Conservation (phyloP, 768 basidiomycete species). For the Panaeolus cyanescens region DNA sequence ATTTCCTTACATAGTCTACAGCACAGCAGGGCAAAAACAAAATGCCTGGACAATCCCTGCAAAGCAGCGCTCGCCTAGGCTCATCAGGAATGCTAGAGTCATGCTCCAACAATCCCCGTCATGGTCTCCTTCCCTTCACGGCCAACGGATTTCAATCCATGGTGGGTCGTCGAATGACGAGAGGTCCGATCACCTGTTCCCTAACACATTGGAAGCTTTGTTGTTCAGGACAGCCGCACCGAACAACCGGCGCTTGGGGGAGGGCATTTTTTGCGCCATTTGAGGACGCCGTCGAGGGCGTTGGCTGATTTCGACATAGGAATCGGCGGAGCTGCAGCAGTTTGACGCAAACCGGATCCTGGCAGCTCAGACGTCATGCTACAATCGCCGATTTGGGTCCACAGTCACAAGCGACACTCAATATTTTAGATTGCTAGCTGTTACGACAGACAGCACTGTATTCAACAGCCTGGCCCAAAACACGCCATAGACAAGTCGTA, state of each 20-base stretch:
- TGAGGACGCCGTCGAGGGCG: background rate
- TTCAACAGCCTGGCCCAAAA: background rate
- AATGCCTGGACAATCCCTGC: background rate
- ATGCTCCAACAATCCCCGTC: conserved; percentile 1
- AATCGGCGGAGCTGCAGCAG: background rate
- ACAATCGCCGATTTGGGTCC: conserved; percentile 1
- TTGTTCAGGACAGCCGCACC: background rate
- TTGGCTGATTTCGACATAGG: background rate
- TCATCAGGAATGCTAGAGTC: background rate
- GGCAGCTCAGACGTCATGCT: background rate
- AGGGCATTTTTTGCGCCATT: background rate
- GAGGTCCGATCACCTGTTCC: background rate
- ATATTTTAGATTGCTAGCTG: background rate
- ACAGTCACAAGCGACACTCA: background rate
- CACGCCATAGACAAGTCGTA: background rate
- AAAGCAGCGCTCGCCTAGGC: background rate
- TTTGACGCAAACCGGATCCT: background rate
- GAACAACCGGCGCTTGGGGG: conserved; percentile 1
- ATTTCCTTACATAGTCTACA: background rate
- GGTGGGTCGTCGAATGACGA: background rate
- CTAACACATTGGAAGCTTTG: background rate
- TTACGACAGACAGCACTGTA: background rate
- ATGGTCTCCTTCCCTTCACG: background rate
- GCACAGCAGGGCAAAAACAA: background rate
- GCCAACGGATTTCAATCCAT: background rate